phyloP scores from a whole-genome alignment of 768 basidiomycete genomes.

The Naganishia onofrii region DNA sequence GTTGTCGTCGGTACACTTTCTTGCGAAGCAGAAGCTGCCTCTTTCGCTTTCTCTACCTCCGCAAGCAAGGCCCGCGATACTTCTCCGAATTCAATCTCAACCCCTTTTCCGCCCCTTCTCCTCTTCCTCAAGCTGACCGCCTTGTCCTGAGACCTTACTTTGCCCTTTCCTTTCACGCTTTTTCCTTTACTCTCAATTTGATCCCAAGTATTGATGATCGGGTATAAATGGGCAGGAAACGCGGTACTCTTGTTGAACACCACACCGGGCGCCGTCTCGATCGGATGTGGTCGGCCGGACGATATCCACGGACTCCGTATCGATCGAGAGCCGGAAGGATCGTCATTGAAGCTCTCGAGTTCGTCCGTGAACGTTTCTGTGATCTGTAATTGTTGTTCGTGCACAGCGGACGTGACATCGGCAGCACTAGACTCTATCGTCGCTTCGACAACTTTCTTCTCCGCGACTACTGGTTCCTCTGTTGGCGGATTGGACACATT shows the following conservation, averaged over 20 bases:
- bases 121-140: conserved; percentile 14
- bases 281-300: conserved; percentile 2
- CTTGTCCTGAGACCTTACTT: conserved; percentile 28
- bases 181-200: background rate
- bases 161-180: conserved; percentile 33
- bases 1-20: background rate
- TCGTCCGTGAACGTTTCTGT: conserved; percentile 8
- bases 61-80: conserved; percentile 11
- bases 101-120: conserved; percentile 22
- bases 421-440: background rate
- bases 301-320: background rate
- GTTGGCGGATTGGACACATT: background rate
- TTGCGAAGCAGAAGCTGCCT: conserved; percentile 1
- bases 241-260: background rate
- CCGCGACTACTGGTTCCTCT: background rate
- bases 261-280: conserved; percentile 5
- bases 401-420: background rate
- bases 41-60: background rate
- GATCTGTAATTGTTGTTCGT: background rate
- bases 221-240: background rate
- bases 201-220: conserved; percentile 10
- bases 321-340: conserved; percentile 1
- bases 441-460: background rate
- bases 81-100: conserved; percentile 19
- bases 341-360: background rate